phyloP scores from a whole-genome alignment of 345 rosid species.

The Syzygium jambos region DNA sequence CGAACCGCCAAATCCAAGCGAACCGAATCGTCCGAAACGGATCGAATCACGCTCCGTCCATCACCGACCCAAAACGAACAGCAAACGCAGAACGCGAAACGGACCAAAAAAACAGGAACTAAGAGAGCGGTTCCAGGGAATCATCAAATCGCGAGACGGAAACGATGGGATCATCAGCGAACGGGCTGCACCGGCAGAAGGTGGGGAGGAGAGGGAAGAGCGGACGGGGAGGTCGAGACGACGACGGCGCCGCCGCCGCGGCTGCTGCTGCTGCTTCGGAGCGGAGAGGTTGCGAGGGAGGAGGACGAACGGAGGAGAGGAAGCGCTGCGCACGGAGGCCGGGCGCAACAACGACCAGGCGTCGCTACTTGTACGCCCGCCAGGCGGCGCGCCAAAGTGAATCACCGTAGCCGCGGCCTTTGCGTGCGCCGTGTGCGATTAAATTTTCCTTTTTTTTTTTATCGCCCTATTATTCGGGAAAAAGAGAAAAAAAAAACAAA shows the following conservation, averaged over 20 bases:
- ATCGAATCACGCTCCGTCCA: neutral
- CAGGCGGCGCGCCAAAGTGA: neutral
- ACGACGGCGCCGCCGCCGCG: neutral
- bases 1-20: neutral
- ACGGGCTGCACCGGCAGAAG: neutral
- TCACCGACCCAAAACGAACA: neutral
- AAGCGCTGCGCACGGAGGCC: neutral
- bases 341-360: neutral
- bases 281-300: neutral
- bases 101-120: neutral
- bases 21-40: neutral
- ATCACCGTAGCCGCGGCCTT: neutral
- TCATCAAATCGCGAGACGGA: neutral
- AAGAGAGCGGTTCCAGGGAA: neutral
- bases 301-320: neutral
- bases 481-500: neutral
- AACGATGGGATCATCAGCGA: neutral
- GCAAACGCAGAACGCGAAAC: neutral
- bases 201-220: neutral
- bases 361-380: neutral
- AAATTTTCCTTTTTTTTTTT: neutral
- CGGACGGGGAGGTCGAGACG: neutral
- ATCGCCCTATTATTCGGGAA: neutral
- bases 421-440: neutral
- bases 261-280: neutral